Base-by-base conservation (phyloP, 1,139 yeast genomes). In the Taphrina deformans region DNA sequence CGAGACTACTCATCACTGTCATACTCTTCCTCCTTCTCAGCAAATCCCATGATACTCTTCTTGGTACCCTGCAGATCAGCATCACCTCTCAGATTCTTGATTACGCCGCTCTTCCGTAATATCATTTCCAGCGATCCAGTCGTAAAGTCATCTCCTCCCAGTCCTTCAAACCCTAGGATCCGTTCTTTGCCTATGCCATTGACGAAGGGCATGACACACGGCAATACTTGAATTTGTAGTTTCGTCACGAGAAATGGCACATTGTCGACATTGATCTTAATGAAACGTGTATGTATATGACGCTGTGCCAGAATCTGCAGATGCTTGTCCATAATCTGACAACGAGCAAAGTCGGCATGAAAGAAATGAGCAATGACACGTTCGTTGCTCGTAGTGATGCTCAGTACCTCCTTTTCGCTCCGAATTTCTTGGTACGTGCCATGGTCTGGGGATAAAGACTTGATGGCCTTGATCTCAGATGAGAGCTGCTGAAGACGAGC, bases 171-270 rank as follows among this genome's bases (percentile, higher is more conserved):
- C 7, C 96, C 96, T 3, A 87, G 80, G 7, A 88, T 73, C 67
- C 89, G 75, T 31, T 81, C 79, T 2, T 78, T 72, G 71, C 88
- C 92, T 55, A 79, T 75, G 0, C 92, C 92, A 33, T 80, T 77
- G 38, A 76, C 76, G 72, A 86, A 89, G n/a, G 85, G 79, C 1
- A 87, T 76, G 4, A 88, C 85, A 71, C 86, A 86, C 0, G 96
- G 96, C 9, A 89, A 78, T 5, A 87, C 85, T 71, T 86, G 83
- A 59, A 89, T 79, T 1, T 79, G 77, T 55, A 89, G 79, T 71
- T 83, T 85, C 1, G 83, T 76, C 2, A 85, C 89, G 60, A 89
- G 76, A 72, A 89, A 89, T 1, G 96, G 91, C 0, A 92, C 88
- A 29, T 81, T 76, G 51, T 79, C 82, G 0, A 89, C 96, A 66